Base-by-base conservation (phyloP, 768 basidiomycete species). In the Boletellus ananiceps region DNA sequence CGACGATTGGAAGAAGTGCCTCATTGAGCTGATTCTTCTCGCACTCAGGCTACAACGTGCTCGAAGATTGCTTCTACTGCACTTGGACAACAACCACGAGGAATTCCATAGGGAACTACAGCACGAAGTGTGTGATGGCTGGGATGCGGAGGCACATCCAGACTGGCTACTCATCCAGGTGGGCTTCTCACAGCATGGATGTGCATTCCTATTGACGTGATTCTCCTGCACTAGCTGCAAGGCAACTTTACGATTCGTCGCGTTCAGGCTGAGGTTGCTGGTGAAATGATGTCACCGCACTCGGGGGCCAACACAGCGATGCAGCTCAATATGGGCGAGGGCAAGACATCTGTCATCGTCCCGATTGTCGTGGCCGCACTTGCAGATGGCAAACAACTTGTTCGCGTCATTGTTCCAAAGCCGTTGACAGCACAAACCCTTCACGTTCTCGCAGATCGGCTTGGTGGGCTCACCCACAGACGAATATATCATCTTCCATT, bases 291-390 rank as follows among this genome's bases (percentile, higher is more conserved):
- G 9, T 42, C 56, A 1, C 76, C 79, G 0, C 51, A 40, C 2
- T 67, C 59, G 0, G 43, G 48, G 5, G n/a, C 54, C 16, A 80
- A 72, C 44, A 69, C 71, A 0, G 56, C 67, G 6, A 60, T 74
- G 13, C 78, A 80, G 44, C 69, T 80, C 15, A 79, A 80, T 37
- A 81, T 82, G 79, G 79, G 79, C 3, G 80, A 82, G 48, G 79
- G 79, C 1, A 80, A 80, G 51, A 64, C 68, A 2, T 70, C 67
- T 0, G 69, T 69, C 9, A 70, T 80, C 29, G 68, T 79, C 6
- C 78, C 78, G 3, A 61, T 79, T 27, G 63, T 69, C 5, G 61
- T 70, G 0, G 57, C 69, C 1, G 57, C 65, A 9, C 63, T 79
- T 18, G 73, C 78, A 0, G 62, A 78, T 55, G 70, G 73, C 5